Evolutionary conservation across 2,329 filamentous ascomycete genomes (phyloP).

Genomic region (Pyricularia sp.): DNA sequence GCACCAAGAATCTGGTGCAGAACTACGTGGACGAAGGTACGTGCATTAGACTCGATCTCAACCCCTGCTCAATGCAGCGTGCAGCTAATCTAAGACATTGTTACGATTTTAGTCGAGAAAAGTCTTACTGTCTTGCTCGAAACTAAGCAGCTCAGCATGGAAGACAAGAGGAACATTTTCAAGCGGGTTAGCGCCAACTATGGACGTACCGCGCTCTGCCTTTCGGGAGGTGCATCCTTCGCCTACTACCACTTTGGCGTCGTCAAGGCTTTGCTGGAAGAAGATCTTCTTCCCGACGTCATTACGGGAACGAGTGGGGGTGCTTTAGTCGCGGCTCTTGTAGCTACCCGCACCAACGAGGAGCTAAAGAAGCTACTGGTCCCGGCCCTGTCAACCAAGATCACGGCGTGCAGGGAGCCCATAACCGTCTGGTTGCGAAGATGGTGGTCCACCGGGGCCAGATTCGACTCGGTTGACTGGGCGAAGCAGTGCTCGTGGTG

Average conservation of each 20-base stretch:
- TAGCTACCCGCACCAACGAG: conserved; percentile 84
- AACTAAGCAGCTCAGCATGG: conserved; percentile 55
- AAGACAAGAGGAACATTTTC: conserved; percentile 74
- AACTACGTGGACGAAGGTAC: conserved; percentile 76
- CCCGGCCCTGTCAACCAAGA: conserved; percentile 74
- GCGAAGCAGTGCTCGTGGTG: conserved; percentile 82
- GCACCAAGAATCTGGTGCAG: conserved; percentile 92
- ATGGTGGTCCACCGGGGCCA: conserved; percentile 87
- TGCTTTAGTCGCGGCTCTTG: conserved; percentile 76
- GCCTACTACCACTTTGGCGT: conserved; percentile 97
- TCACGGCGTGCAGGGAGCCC: conserved; percentile 76
- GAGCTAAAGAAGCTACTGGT: conserved; percentile 80
- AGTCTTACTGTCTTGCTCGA: conserved; percentile 58
- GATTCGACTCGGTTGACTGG: conserved; percentile 93
- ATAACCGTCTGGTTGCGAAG: conserved; percentile 67
- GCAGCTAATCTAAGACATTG: conserved; percentile 8
- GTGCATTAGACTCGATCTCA: background rate
- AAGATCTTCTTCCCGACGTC: conserved; percentile 77
- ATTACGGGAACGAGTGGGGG: conserved; percentile 96
- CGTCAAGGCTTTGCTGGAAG: conserved; percentile 79
- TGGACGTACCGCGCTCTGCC: conserved; percentile 82
- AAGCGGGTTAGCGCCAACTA: conserved; percentile 86
- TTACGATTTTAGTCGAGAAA: conserved; percentile 44
- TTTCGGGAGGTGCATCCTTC: conserved; percentile 89
- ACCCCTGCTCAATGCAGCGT: background rate